Percentiles rank a stretch among this genome's conserved stretches.
Conservation (phyloP, 2,329 filamentous ascomycete species). For the Bipolaris zeicola region DNA sequence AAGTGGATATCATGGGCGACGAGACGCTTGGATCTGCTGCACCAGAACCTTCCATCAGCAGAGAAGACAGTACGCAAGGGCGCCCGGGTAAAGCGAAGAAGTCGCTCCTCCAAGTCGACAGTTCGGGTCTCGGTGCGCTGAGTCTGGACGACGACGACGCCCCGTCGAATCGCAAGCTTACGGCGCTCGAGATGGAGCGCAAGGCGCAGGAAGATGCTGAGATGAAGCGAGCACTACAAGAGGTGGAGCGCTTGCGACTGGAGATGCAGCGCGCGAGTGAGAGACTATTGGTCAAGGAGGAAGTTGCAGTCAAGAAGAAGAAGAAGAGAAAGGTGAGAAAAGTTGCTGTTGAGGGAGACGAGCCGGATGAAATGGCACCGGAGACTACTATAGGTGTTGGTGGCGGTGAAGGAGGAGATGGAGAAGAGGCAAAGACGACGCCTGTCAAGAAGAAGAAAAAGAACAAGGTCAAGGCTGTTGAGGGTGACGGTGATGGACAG, state of each 20-base stretch:
- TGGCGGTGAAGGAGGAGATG: slow-evolving; percentile 19
- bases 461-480: slow-evolving; percentile 47
- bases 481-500: slow-evolving; percentile 16
- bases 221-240: slow-evolving; percentile 85
- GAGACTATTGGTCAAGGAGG: slow-evolving; percentile 71
- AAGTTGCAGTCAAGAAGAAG: slow-evolving; percentile 68
- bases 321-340: slow-evolving; percentile 60
- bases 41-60: slow-evolving; percentile 25
- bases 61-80: slow-evolving; percentile 40
- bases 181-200: slow-evolving; percentile 64
- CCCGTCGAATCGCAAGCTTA: slow-evolving; percentile 29
- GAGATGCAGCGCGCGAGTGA: slow-evolving; percentile 88
- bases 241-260: slow-evolving; percentile 82
- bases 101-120: slow-evolving; percentile 81
- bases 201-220: slow-evolving; percentile 80
- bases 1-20: slow-evolving; percentile 55
- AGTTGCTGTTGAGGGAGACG: slow-evolving; percentile 60
- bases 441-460: slow-evolving; percentile 50
- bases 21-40: slow-evolving; percentile 53
- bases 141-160: slow-evolving; percentile 62
- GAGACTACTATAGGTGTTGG: slow-evolving; percentile 45
- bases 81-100: slow-evolving; percentile 57
- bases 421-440: slow-evolving; percentile 18
- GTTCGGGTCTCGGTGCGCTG: slow-evolving; percentile 76
- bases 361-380: slow-evolving; percentile 47